Base-by-base conservation (phyloP, 345 rosid genomes). In the Melastoma malabathricum region DNA sequence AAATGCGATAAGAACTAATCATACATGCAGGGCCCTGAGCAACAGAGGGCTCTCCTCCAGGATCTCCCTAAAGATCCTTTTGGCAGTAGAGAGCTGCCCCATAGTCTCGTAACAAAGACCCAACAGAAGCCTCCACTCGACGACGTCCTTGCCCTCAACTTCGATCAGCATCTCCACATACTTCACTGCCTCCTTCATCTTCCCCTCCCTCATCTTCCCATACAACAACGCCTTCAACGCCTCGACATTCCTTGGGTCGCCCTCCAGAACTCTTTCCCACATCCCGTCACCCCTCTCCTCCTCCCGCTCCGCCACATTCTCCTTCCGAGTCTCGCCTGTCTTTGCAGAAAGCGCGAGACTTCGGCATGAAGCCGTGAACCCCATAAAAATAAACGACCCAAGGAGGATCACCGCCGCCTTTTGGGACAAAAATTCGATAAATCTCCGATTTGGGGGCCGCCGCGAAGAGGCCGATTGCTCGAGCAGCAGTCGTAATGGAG, bases 121-220 rank as follows among this genome's bases (percentile, higher is more conserved):
- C 73, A 81, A 74, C 59, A 90, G 60, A 44, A 90, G 85, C 81
- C 78, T 90, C 98, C 94, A 90, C 48, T 90, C 98, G 9, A 82
- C 79, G 61, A 84, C 94, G 44, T 64, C 41, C 14, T 29, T 4
- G 38, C 89, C 92, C 65, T 80, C 86, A 16, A 74, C 62, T 16
- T 72, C 71, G 47, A 78, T 75, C 59, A 90, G 64, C 59, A 66
- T 80, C 73, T 78, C 74, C 57, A 86, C 82, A 59, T 56, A 82
- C 43, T 68, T 64, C 55, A 82, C 67, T 58, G 96, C 94, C 53
- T 78, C 86, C 64, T 72, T 62, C 51, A 61, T 62, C 65, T 65
- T 72, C 14, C 94, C 87, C 55, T 69, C 78, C 72, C 92, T 90
- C 87, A 82, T 83, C 77, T 83, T 90, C 67, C 59, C 64, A 46